Conservation (phyloP, 2,329 filamentous ascomycete genomes). For the Cladosporium colombiae region DNA sequence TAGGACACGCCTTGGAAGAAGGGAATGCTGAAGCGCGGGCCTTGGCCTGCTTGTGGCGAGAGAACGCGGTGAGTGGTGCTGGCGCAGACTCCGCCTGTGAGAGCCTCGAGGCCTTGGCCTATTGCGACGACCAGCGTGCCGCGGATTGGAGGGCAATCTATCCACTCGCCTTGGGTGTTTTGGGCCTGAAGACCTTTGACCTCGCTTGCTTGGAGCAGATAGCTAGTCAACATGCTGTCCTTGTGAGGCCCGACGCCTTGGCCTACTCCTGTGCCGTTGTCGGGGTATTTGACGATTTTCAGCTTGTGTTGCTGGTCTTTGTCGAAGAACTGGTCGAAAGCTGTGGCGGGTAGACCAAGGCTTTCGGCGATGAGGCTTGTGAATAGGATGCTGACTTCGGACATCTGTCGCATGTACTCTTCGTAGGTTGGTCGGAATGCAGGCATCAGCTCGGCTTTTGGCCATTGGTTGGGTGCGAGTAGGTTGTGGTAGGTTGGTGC, state of each 20-base stretch:
- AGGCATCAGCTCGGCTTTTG: constrained; percentile 62
- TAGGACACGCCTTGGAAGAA: constrained; percentile 87
- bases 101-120: constrained; percentile 81
- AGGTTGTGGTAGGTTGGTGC: constrained; percentile 75
- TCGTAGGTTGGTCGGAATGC: constrained; percentile 68
- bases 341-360: constrained; percentile 67
- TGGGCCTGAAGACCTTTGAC: constrained; percentile 81
- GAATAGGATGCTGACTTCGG: constrained; percentile 69
- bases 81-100: constrained; percentile 80
- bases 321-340: constrained; percentile 81
- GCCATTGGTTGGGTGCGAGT: constrained; percentile 78
- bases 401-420: constrained; percentile 77
- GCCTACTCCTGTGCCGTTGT: constrained; percentile 59
- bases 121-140: constrained; percentile 85
- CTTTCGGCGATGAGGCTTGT: constrained; percentile 81
- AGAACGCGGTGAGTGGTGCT: constrained; percentile 81
- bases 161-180: constrained; percentile 75
- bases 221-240: constrained; percentile 80
- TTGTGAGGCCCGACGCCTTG: constrained; percentile 76
- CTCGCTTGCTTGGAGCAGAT: constrained; percentile 75
- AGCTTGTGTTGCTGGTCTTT: constrained; percentile 74
- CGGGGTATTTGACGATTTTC: constrained; percentile 85
- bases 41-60: constrained; percentile 68
- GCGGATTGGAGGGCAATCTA: constrained; percentile 74
- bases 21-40: constrained; percentile 75